These are phyloP conservation scores for Zygnema circumcarinatum DNA, from an alignment of 139 green algal genomes.

Conservation along the genomic window DNA sequence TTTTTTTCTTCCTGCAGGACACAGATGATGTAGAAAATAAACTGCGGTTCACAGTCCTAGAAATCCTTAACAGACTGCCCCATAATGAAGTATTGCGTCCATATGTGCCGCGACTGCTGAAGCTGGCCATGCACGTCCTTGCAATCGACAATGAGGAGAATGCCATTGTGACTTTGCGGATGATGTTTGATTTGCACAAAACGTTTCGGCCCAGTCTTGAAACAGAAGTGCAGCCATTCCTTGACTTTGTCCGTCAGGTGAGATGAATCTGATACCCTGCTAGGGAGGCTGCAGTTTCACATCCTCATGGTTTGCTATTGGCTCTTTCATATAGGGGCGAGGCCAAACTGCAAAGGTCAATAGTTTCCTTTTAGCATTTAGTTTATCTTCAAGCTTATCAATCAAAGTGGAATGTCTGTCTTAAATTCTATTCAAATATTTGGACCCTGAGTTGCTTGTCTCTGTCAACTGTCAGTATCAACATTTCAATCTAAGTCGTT, in stretches of 20 bases:
- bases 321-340: neutral
- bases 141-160: constrained; percentile 90
- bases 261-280: neutral
- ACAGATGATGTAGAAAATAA: constrained; percentile 69
- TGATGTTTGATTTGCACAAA: constrained; percentile 91
- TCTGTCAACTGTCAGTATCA: no score
- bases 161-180: constrained; percentile 75
- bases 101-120: constrained; percentile 73
- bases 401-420: no score
- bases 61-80: constrained; percentile 81
- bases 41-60: constrained; percentile 75
- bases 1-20: constrained; percentile 13
- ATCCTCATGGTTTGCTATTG: neutral
- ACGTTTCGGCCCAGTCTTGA: constrained; percentile 74
- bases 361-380: no score
- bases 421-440: no score
- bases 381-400: no score
- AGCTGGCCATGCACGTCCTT: constrained; percentile 73
- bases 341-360: no score
- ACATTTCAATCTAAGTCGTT: no score
- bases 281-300: neutral
- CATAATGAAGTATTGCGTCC: constrained; percentile 72
- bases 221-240: constrained; percentile 73
- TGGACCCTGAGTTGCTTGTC: no score
- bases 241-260: constrained; percentile 77